A percentile compares a stretch with the other conserved stretches of the same genome.
phyloP scores from a whole-genome alignment of 176 grass and related monocot genomes.

The Ampelocalamus luodianensis region DNA sequence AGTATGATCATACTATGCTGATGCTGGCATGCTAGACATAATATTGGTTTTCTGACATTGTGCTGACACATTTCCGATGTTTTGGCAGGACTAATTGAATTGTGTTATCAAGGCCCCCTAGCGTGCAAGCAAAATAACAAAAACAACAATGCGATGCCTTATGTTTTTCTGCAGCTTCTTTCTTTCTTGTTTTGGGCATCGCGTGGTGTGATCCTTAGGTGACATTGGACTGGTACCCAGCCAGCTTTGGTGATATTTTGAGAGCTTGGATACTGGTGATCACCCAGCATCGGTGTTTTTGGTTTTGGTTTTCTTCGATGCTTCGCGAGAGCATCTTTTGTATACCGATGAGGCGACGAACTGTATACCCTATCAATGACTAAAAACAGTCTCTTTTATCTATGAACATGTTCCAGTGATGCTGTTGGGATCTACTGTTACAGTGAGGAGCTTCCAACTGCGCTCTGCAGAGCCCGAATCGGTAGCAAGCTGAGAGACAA shows the following conservation, averaged over 20 bases:
- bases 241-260: constrained; percentile 20
- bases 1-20: background rate
- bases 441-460: too few relatives aligned
- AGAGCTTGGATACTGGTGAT: background rate
- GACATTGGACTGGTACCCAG: background rate
- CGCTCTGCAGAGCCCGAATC: too few relatives aligned
- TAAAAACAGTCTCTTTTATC: background rate
- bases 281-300: background rate
- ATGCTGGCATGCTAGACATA: background rate
- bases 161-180: background rate
- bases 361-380: background rate
- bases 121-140: background rate
- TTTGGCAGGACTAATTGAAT: constrained; percentile 32
- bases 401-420: background rate
- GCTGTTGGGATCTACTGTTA: background rate
- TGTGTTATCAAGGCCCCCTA: background rate
- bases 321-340: constrained; percentile 15
- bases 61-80: background rate
- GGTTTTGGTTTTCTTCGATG: background rate
- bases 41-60: background rate
- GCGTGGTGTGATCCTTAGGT: background rate
- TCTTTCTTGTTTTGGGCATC: background rate
- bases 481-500: too few relatives aligned
- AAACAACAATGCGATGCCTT: background rate
- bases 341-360: background rate